Percentiles rank a stretch among this genome's conserved stretches.
Conservation (phyloP, 371 early-diverging fungal species). For the Sporodiniella umbellata region DNA sequence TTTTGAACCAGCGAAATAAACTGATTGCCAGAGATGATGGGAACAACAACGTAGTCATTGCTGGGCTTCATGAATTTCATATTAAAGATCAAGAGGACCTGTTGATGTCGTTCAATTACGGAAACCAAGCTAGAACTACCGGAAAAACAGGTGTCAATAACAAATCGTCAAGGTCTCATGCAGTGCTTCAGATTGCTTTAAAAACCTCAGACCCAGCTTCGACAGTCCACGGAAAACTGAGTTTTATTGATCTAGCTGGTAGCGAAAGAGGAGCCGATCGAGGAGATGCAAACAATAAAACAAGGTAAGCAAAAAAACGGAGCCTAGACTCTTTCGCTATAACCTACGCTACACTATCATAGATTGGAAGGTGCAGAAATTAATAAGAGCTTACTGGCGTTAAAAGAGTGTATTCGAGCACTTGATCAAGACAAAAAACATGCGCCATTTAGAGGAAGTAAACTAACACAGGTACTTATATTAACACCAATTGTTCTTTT, state of each 20-base stretch:
- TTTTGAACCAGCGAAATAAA: conserved; percentile 82
- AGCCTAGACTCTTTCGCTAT: neutral
- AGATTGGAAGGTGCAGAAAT: conserved; percentile 97
- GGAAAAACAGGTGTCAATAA: conserved; percentile 80
- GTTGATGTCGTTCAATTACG: conserved; percentile 89
- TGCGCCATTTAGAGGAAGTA: conserved; percentile 96
- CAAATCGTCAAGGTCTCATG: conserved; percentile 93
- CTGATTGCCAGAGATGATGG: conserved; percentile 95
- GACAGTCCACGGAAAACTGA: conserved; percentile 69
- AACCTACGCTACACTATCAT: neutral
- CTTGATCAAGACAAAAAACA: conserved; percentile 92
- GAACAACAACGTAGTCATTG: conserved; percentile 89
- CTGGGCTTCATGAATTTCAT: conserved; percentile 79
- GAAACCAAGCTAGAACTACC: conserved; percentile 83
- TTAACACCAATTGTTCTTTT: neutral
- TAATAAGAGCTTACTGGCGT: conserved; percentile 95
- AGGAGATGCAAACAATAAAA: conserved; percentile 80
- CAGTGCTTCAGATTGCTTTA: conserved; percentile 89
- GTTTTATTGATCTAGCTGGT: conserved; percentile 97
- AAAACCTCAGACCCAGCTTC: conserved; percentile 64
- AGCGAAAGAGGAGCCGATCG: conserved; percentile 97
- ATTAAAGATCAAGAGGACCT: conserved; percentile 75
- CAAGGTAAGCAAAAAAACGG: conserved; percentile 51
- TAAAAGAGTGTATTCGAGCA: conserved; percentile 98
- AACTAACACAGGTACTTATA: conserved; percentile 85